Conservation (phyloP, 2,329 filamentous ascomycete genomes). For the Colletotrichum cuscutae region DNA sequence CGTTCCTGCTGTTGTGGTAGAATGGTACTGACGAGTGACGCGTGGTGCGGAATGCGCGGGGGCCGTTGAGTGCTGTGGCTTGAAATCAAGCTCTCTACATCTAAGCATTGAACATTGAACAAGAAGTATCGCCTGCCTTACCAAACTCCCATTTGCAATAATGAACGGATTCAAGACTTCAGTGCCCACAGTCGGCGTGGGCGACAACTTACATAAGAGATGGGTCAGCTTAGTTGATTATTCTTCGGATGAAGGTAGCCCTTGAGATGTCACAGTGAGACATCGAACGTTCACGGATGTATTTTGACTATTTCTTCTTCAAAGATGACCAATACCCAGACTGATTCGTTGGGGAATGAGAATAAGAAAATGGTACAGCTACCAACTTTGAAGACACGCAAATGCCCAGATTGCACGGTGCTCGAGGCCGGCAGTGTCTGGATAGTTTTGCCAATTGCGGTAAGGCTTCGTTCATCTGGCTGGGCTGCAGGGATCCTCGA, state of each 20-base stretch:
- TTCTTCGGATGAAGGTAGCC: not conserved
- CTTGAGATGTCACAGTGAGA: not conserved
- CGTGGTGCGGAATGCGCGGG: not conserved
- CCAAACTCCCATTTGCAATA: not conserved
- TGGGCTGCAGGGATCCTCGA: not conserved
- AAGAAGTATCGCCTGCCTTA: not conserved
- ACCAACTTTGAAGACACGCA: not conserved
- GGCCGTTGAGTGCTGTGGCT: not conserved
- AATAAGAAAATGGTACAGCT: not conserved
- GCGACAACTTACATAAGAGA: not conserved
- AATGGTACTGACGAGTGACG: not conserved
- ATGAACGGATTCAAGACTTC: not conserved
- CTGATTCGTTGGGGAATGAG: not conserved
- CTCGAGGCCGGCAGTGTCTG: not conserved
- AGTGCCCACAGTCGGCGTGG: not conserved
- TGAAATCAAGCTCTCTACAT: not conserved
- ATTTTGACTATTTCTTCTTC: not conserved
- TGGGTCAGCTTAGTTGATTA: not conserved
- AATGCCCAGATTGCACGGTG: not conserved
- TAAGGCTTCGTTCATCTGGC: not conserved
- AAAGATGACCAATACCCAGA: not conserved
- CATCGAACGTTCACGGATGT: not conserved
- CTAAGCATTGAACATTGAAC: no score
- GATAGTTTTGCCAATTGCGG: not conserved
- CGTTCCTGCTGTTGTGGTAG: no score